A percentile compares a stretch with the other conserved stretches of the same genome.
phyloP scores from a whole-genome alignment of 495 filamentous ascomycete genomes.

The Trichocladium uniseriatum region DNA sequence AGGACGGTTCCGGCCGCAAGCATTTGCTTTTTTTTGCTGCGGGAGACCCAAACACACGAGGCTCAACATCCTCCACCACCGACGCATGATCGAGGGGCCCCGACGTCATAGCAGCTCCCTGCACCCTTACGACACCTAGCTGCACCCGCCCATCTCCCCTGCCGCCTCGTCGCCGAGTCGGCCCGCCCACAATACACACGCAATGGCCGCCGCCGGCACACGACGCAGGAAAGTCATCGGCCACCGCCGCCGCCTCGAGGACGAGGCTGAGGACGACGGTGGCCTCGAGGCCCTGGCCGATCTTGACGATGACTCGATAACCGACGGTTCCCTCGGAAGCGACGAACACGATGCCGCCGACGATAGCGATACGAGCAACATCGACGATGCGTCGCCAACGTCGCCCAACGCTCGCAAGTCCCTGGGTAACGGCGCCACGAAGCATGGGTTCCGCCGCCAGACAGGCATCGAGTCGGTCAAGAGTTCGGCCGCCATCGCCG shows the following conservation, averaged over 20 bases:
- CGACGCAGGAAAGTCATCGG: slow-evolving; percentile 65
- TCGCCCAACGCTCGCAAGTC: slow-evolving; percentile 31
- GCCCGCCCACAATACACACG: slow-evolving; percentile 10
- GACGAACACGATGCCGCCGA: slow-evolving; percentile 70
- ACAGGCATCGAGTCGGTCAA: slow-evolving; percentile 19
- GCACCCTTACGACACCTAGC: slow-evolving; percentile 14
- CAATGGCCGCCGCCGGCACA: slow-evolving; percentile 28
- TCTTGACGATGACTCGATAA: slow-evolving; percentile 72
- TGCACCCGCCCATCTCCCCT: slow-evolving; percentile 9
- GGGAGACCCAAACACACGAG: not conserved
- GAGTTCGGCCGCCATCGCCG: slow-evolving; percentile 40
- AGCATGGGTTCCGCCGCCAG: slow-evolving; percentile 34
- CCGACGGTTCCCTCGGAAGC: slow-evolving; percentile 65
- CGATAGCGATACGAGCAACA: slow-evolving; percentile 65
- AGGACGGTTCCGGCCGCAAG: slow-evolving; percentile 21
- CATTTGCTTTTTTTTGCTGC: not conserved
- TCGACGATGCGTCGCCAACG: slow-evolving; percentile 51
- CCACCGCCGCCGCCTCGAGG: slow-evolving; percentile 67
- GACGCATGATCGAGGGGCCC: slow-evolving; percentile 20
- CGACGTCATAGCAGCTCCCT: slow-evolving; percentile 20
- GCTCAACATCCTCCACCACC: slow-evolving; percentile 6
- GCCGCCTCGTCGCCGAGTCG: slow-evolving; percentile 7
- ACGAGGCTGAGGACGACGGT: slow-evolving; percentile 70
- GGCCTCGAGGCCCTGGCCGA: slow-evolving; percentile 51
- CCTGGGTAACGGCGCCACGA: slow-evolving; percentile 31